These are phyloP conservation scores for Backusella tuberculispora DNA, from an alignment of 192 early-diverging fungal genomes.

Conservation along the genomic window DNA sequence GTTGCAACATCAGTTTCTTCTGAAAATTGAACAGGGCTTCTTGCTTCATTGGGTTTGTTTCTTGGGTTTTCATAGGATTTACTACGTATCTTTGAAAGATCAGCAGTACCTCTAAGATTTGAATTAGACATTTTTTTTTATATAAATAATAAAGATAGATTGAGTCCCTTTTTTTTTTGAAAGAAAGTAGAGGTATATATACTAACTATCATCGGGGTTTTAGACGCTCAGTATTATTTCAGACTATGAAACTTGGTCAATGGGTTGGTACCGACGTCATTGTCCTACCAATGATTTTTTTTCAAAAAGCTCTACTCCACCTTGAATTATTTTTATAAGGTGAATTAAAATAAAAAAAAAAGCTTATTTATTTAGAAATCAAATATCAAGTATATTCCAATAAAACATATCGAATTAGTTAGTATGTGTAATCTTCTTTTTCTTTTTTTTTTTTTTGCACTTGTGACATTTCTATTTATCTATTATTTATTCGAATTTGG, in stretches of 20 bases:
- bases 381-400: background rate
- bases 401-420: background rate
- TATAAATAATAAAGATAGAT: background rate
- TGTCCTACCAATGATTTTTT: background rate
- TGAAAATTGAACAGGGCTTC: background rate
- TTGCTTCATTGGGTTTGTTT: background rate
- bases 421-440: background rate
- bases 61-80: background rate
- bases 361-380: background rate
- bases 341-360: background rate
- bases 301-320: background rate
- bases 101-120: constrained; percentile 16
- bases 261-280: background rate
- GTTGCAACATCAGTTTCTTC: background rate
- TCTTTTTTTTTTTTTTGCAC: too few relatives aligned
- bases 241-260: background rate
- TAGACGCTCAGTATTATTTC: background rate
- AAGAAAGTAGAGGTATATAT: background rate
- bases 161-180: background rate
- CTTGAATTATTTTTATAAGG: background rate
- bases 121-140: background rate
- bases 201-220: background rate
- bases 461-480: background rate
- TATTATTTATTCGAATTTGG: background rate
- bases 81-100: constrained; percentile 7